Evolutionary conservation across 176 grass and related monocot species (phyloP), one percentile per base, ranked within the genome.

Genomic region (Alloteropsis semialata): DNA sequence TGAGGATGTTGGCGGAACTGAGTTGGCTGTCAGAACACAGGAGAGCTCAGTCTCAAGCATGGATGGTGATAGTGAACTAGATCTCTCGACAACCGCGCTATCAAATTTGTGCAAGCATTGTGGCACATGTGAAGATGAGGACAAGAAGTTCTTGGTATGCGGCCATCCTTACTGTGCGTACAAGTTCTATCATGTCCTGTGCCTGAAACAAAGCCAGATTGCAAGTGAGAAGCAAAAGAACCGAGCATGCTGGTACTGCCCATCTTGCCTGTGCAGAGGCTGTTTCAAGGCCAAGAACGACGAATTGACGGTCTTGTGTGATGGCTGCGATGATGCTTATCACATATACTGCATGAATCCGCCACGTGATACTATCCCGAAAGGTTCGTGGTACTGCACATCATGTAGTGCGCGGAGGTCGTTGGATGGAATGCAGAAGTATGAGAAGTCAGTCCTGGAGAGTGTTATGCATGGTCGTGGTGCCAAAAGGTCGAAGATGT

Each of bases 331-430:
- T 44, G 93, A 96, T 49, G 93, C 91, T 18, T 94, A 96, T 53
- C 96, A 96, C 83, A 82, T 84, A 50, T 96, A 99, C 71, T 96
- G 96, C 85, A 96, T 89, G 91, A 87, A 86, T 25, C 96, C 93
- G 6, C 81, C 75, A 25, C 89, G 64, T 15, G 81, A 79, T 21
- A 54, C 76, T 12, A 56, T 99, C 46, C 96, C 96, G 5, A 93
- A 87, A 51, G 96, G 96, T 18, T 36, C 64, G 19, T 99, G 96
- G 96, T 96, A 83, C 28, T 99, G 96, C 58, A 17, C 85, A 33
- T 82, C 29, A 6, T 99, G 96, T 88, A 90, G 81, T 54, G 63
- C 78, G 34, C 76, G 69, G 33, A 88, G 58, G 86, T 93, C 93
- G 32, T 74, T 25, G 27, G 77, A 74, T 48, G 96, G 88, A 39